Base-by-base conservation (phyloP, 495 filamentous ascomycete species). In the Terfezia claveryi region DNA sequence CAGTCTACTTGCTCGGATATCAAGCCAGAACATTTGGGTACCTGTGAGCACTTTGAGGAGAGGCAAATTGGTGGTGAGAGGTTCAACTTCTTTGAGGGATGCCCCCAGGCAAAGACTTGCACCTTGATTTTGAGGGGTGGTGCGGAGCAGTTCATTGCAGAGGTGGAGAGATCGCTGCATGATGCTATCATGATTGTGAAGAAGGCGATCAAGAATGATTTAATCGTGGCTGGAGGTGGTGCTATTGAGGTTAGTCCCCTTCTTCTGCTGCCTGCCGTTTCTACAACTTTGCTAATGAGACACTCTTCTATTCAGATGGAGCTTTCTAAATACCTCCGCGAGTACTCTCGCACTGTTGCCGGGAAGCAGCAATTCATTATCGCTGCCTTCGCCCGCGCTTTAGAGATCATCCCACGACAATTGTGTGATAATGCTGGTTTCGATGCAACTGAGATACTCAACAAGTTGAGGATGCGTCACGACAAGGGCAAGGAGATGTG, bases 171-270 rank as follows among this genome's bases (percentile, higher is more conserved):
- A 44, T 92, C 85, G 66, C 75, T 98, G 56, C 91, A 98, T 70
- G 91, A 98, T 66, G 91, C 89, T 46, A 94, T 98, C 72, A 98
- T 98, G 91, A 91, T 98, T 59, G 91, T 98, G 59, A 95, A 94
- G 75, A 87, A 92, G 51, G 85, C 89, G 32, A 83, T 95, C 66
- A 83, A 83, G 72, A 89, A 96, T 71, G 80, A 81, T 58, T 83
- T 77, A 61, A 94, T 98, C 62, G 91, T 98, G 37, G 91, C 88
- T 27, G 91, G 91, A 56, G 91, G 91, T 59, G 91, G 91, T 63
- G 89, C 91, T 12, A 80, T 76, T 65, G 91, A 98, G 50, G 50
- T 32, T 17, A 12, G 50, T 51, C 12, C 11, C 27, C n/a, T 46
- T 2, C 8, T 9, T 20, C 57, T 67, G 68, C 8, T 37, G 12